Evolutionary conservation across 495 filamentous ascomycete species (phyloP), one percentile per base, ranked within the genome.

Genomic region (Podospora sp.): DNA sequence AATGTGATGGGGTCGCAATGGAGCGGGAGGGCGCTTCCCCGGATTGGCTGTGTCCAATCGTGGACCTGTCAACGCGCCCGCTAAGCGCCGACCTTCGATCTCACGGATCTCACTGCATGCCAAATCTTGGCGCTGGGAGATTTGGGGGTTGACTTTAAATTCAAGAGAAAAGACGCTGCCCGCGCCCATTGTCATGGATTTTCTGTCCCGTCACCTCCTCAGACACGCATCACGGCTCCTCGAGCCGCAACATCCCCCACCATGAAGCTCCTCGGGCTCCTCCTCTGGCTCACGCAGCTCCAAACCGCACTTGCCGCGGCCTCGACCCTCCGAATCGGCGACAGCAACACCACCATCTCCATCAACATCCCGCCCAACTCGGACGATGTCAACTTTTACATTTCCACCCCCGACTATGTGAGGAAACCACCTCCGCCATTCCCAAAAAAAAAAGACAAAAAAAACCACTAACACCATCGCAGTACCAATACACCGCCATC

Each of bases 381-480:
- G 0, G 57, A 74, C 24, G 73, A 77, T 51, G 62, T 77, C 69
- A 75, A 75, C 73, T 69, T 77, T 29, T 73, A 66, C 55, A 20
- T 77, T 36, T 26, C 56, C 14, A 60, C 71, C 0, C 71, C 75
- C 50, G 57, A 71, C 57, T 71, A 61, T 63, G 29, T 33, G 29
- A 33, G 29, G n/a, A 33, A 3, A 33, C 29, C 3, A 33, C 29
- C 29, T 8, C 29, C n/a, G n/a, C n/a, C n/a, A n/a, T n/a, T n/a
- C n/a, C n/a, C n/a, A n/a, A n/a, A n/a, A n/a, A n/a, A n/a, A n/a
- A n/a, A n/a, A n/a, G n/a, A n/a, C n/a, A n/a, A n/a, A 33, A 33
- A 33, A 4, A 3, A 3, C 29, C 29, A 33, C 8, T 8, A 33
- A 33, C 29, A 33, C 29, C 29, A 33, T 8, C 29, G 8, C 8